Evolutionary conservation across 1,284 basidiomycete genomes (phyloP).

Genomic region (Stygiomarasmius scandens): DNA sequence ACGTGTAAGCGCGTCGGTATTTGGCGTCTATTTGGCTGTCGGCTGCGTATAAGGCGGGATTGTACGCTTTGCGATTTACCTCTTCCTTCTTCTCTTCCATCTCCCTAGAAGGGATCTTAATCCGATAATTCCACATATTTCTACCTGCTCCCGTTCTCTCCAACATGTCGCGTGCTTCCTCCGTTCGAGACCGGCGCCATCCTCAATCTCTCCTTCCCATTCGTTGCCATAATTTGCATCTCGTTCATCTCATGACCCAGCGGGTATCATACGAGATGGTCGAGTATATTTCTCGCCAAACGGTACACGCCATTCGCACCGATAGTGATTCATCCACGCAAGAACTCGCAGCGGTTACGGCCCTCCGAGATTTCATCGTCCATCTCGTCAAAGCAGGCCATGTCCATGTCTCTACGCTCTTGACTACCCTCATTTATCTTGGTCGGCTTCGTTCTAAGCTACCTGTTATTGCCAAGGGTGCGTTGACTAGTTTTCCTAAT

Average conservation of each 20-base stretch:
- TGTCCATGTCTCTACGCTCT: constrained; percentile 90
- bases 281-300: constrained; percentile 70
- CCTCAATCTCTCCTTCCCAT: constrained; percentile 74
- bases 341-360: constrained; percentile 35
- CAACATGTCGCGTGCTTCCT: constrained; percentile 22
- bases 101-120: constrained; percentile 21
- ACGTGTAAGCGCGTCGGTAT: background rate
- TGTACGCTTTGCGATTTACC: background rate
- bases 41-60: background rate
- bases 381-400: constrained; percentile 85
- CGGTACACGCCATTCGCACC: constrained; percentile 65
- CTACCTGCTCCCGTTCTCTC: constrained; percentile 23
- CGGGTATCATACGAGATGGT: constrained; percentile 85
- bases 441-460: constrained; percentile 84
- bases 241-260: constrained; percentile 78
- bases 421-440: constrained; percentile 92
- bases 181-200: constrained; percentile 42
- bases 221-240: constrained; percentile 71
- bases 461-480: constrained; percentile 86
- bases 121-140: constrained; percentile 14
- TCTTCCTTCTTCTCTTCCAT: constrained; percentile 15
- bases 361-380: constrained; percentile 87
- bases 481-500: constrained; percentile 18
- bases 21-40: constrained; percentile 7
- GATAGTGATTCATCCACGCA: constrained; percentile 38